Percentiles rank a stretch among this genome's conserved stretches.
These are phyloP conservation scores for Syzygium jambos DNA, from an alignment of 345 rosid species.

Conservation along the genomic window DNA sequence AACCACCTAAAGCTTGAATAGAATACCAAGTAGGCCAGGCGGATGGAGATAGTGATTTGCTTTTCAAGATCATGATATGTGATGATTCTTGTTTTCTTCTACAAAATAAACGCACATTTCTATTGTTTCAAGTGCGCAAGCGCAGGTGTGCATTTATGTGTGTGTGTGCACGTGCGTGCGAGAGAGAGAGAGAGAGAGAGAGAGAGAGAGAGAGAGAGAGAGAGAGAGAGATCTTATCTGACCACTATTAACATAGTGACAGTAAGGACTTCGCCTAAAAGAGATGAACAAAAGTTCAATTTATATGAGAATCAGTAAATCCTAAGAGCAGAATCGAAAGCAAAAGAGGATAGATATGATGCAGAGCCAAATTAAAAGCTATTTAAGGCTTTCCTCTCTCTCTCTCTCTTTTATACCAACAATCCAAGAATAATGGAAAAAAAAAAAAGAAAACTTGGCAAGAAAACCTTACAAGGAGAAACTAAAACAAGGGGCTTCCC, in stretches of 20 bases:
- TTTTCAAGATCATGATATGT: no score
- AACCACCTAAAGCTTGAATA: no score
- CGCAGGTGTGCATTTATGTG: no score
- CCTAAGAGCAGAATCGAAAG: not conserved
- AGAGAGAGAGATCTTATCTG: not conserved
- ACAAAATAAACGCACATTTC: no score
- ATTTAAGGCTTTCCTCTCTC: not conserved
- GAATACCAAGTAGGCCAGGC: no score
- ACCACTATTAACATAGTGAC: not conserved
- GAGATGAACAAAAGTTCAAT: not conserved
- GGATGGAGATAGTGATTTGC: no score
- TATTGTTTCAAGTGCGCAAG: no score
- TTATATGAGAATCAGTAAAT: not conserved
- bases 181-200: no score
- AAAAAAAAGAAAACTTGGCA: not conserved
- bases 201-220: not conserved
- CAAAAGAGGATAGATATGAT: not conserved
- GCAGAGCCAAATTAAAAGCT: not conserved
- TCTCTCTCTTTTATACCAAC: not conserved
- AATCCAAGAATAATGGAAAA: not conserved
- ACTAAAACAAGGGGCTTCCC: not conserved
- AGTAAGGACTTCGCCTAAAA: not conserved
- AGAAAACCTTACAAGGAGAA: not conserved
- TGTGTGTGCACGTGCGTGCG: no score
- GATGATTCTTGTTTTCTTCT: no score